A percentile compares a stretch with the other conserved stretches of the same genome.
phyloP scores from a whole-genome alignment of 768 basidiomycete species.

The Pisolithus marmoratus region DNA sequence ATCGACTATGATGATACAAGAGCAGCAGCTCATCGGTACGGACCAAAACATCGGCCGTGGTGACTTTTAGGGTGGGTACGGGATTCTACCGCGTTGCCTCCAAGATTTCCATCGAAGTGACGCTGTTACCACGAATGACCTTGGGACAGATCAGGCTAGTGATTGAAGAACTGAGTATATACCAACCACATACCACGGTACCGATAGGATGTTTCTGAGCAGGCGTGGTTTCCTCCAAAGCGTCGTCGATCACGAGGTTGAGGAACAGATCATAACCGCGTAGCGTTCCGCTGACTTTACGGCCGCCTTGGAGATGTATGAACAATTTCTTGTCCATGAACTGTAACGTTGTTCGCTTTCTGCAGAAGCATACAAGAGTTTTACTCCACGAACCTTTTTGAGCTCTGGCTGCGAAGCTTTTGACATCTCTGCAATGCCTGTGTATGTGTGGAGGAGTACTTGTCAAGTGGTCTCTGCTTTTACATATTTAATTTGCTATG shows the following conservation, averaged over 20 bases:
- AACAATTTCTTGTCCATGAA: constrained; percentile 99
- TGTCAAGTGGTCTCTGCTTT: not conserved
- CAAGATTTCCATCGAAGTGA: constrained; percentile 90
- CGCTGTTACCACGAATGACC: constrained; percentile 96
- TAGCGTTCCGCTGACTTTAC: constrained; percentile 91
- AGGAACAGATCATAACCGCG: constrained; percentile 98
- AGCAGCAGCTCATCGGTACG: not conserved
- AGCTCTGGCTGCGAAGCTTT: constrained; percentile 96
- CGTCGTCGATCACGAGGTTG: constrained; percentile 96
- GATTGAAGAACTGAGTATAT: not conserved
- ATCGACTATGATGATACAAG: not conserved
- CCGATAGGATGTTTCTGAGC: constrained; percentile 90
- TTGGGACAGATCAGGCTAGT: constrained; percentile 25
- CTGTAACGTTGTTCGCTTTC: constrained; percentile 33
- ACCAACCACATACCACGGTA: constrained; percentile 65
- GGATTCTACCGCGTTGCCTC: constrained; percentile 47
- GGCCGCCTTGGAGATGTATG: constrained; percentile 88
- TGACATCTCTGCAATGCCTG: constrained; percentile 51
- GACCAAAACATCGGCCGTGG: not conserved
- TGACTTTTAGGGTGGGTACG: not conserved
- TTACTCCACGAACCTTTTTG: constrained; percentile 73
- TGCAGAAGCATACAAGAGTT: constrained; percentile 1
- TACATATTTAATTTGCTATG: constrained; percentile 26
- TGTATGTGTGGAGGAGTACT: not conserved
- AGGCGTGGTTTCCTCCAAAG: constrained; percentile 83